Percentiles rank a stretch among this genome's conserved stretches.
Conservation (phyloP, 345 rosid species). For the Tarenaya hassleriana region DNA sequence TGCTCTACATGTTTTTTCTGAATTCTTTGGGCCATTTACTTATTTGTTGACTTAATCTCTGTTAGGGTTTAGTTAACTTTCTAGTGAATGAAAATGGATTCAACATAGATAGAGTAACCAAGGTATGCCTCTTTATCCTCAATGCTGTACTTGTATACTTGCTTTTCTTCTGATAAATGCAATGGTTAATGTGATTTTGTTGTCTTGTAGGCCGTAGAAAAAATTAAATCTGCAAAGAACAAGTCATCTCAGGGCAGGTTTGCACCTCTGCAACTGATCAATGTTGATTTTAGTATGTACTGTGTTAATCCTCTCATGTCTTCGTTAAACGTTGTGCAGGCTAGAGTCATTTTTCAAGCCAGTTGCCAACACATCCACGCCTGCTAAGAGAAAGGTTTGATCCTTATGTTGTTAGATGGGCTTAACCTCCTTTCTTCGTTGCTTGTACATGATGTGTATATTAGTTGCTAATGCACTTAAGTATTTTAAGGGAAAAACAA, state of each 20-base stretch:
- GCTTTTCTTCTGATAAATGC: not conserved
- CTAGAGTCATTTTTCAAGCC: slow-evolving; percentile 82
- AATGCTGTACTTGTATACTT: not conserved
- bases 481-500: not conserved
- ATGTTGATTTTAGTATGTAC: slow-evolving; percentile 2
- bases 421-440: slow-evolving; percentile 10
- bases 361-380: slow-evolving; percentile 41
- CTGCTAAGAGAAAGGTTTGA: slow-evolving; percentile 69
- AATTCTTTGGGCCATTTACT: not conserved
- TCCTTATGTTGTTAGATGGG: slow-evolving; percentile 3
- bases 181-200: not conserved
- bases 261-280: slow-evolving; percentile 20
- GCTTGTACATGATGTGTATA: slow-evolving; percentile 14
- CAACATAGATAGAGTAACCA: slow-evolving; percentile 71
- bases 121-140: slow-evolving; percentile 39
- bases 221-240: slow-evolving; percentile 85
- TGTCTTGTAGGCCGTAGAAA: slow-evolving; percentile 60
- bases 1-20: slow-evolving; percentile 2
- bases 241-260: slow-evolving; percentile 95
- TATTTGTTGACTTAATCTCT: not conserved
- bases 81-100: slow-evolving; percentile 93
- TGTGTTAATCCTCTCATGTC: slow-evolving; percentile 14
- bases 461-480: not conserved
- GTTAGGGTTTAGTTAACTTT: slow-evolving; percentile 56
- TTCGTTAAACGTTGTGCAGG: slow-evolving; percentile 29